Conservation (phyloP, 495 filamentous ascomycete species). For the Hypoxylon cercidicola region DNA sequence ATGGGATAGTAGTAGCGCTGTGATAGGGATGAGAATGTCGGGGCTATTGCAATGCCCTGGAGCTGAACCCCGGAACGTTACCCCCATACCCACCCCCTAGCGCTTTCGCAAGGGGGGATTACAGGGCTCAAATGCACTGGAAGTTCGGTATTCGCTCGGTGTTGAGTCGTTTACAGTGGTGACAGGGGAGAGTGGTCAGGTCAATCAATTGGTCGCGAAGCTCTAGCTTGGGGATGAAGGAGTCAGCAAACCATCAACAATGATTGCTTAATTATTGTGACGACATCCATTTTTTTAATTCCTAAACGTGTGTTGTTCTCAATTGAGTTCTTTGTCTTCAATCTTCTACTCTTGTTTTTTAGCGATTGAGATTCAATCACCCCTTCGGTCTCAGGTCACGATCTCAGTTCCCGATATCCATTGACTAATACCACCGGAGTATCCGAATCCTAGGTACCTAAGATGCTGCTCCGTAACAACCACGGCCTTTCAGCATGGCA, state of each 20-base stretch:
- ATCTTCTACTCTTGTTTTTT: constrained; percentile 1
- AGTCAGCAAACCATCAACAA: constrained; percentile 6
- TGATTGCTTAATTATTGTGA: constrained; percentile 27
- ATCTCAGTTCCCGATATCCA: not conserved
- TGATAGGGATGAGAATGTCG: constrained; percentile 1
- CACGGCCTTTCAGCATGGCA: constrained; percentile 30
- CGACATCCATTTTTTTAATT: constrained; percentile 20
- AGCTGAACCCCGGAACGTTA: constrained; percentile 3
- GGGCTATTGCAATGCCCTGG: constrained; percentile 25
- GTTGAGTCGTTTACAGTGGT: constrained; percentile 15
- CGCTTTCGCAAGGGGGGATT: constrained; percentile 13
- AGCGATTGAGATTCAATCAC: constrained; percentile 13
- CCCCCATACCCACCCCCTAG: constrained; percentile 5
- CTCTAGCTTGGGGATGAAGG: constrained; percentile 1
- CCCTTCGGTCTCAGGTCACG: constrained; percentile 5
- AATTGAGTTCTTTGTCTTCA: not conserved
- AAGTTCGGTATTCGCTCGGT: constrained; percentile 37
- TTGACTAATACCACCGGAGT: not conserved
- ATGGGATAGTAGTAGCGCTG: not conserved
- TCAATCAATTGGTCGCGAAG: constrained; percentile 15
- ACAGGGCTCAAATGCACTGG: constrained; percentile 20
- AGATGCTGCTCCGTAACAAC: constrained; percentile 48
- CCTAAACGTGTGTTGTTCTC: not conserved
- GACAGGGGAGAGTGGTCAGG: not conserved
- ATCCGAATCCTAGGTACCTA: constrained; percentile 1